Base-by-base conservation (phyloP, 2,329 filamentous ascomycete species). In the Aureobasidium pullulans region DNA sequence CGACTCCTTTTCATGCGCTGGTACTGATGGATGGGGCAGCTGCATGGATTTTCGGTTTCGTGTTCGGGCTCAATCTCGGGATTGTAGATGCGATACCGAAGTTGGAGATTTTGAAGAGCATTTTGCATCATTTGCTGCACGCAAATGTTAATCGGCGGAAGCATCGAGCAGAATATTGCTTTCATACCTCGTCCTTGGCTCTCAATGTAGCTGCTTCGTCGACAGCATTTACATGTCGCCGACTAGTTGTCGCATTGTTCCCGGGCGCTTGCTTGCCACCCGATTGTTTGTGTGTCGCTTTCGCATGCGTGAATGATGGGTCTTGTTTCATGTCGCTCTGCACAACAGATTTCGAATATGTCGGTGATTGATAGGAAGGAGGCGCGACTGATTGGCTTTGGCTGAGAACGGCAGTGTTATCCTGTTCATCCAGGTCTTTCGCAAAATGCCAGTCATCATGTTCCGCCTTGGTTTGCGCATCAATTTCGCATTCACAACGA, bases 361-460 rank as follows among this genome's bases (percentile, higher is more conserved):
- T 23, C 3, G 23, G 23, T 23, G 23, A 23, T 23, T 23, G 23
- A 23, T 23, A 23, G 3, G 23, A 23, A 23, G 23, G 23, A 23
- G 23, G 23, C 23, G 23, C 23, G 23, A 23, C 23, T 23, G 23
- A 3, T 23, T 23, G 23, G 23, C 23, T 23, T 23, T 23, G 23
- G 23, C 23, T 23, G 23, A 23, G 2, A 23, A 23, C 23, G 23
- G 23, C 23, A 23, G 0, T 23, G 23, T 23, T 23, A 23, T 23
- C 23, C 23, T 23, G 23, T 23, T 84, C 81, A 63, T 90, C 84
- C 28, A 96, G 79, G 66, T 91, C 87, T 74, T 87, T 89, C 50
- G 92, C 92, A 73, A 95, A 85, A 74, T 96, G 92, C 87, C 90
- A 96, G 71, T 96, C 92, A 57, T 85, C 77, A 71, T 96, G 92